Percentiles rank a stretch among this genome's conserved stretches.
Conservation (phyloP, 1,139 yeast genomes). For the Geotrichum klebahnii region DNA sequence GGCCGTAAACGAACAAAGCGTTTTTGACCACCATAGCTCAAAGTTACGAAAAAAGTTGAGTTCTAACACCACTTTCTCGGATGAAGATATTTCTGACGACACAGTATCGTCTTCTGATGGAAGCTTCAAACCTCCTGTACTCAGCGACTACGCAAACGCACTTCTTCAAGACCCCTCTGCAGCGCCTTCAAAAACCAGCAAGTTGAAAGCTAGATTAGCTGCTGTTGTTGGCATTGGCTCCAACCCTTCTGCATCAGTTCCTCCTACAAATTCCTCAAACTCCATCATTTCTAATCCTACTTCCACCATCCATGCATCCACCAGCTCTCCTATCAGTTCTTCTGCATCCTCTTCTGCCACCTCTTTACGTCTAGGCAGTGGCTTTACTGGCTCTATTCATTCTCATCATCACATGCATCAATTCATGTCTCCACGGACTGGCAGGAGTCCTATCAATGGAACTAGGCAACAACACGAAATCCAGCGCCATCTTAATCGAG, state of each 20-base stretch:
- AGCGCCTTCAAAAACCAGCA: conserved; percentile 10
- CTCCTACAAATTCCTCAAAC: not conserved
- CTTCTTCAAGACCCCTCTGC: conserved; percentile 36
- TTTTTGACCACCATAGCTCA: not conserved
- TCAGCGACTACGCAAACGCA: conserved; percentile 55
- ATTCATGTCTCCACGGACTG: conserved; percentile 7
- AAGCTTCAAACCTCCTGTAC: conserved; percentile 59
- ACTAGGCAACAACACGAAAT: conserved; percentile 22
- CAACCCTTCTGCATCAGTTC: not conserved
- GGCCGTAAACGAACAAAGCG: not conserved
- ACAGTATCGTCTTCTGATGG: conserved; percentile 42
- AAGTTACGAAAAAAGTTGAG: not conserved
- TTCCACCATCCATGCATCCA: conserved; percentile 7
- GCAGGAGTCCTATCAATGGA: conserved; percentile 22
- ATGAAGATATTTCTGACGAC: conserved; percentile 26
- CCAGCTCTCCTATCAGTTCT: conserved; percentile 7
- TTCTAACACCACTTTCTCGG: conserved; percentile 9
- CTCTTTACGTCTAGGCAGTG: conserved; percentile 16
- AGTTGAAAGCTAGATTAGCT: conserved; percentile 7
- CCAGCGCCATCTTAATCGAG: conserved; percentile 22
- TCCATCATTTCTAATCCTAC: conserved; percentile 1
- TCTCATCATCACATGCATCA: conserved; percentile 12
- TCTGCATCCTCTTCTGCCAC: conserved; percentile 13
- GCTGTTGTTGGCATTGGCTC: conserved; percentile 9
- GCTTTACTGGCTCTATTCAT: conserved; percentile 4